phyloP scores from a whole-genome alignment of 2,329 filamentous ascomycete genomes.

The Epichloe festucae region DNA sequence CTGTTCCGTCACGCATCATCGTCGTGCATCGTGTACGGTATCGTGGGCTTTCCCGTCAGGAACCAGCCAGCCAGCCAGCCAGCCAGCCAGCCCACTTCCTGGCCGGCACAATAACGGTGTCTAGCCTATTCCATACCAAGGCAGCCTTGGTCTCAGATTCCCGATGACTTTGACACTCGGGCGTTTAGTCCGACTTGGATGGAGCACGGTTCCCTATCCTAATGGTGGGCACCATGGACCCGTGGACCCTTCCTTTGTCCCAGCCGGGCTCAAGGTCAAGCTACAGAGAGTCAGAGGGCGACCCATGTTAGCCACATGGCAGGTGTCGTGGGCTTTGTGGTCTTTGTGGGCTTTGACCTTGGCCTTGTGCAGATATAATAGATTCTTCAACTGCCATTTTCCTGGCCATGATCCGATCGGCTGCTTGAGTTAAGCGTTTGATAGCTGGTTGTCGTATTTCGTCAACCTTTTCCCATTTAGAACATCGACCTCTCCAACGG shows the following conservation, averaged over 20 bases:
- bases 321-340: neutral
- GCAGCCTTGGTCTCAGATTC: slow-evolving; percentile 11
- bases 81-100: neutral
- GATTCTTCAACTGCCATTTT: neutral
- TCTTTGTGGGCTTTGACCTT: neutral
- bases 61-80: neutral
- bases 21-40: neutral
- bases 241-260: neutral
- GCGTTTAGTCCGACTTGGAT: neutral
- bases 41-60: neutral
- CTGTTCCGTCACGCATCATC: neutral
- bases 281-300: neutral
- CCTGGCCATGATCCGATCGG: neutral
- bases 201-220: slow-evolving; percentile 5
- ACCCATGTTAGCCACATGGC: too few relatives aligned
- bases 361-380: neutral
- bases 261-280: slow-evolving; percentile 1
- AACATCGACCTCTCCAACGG: too few relatives aligned
- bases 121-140: neutral
- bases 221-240: slow-evolving; percentile 4
- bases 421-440: neutral
- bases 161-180: slow-evolving; percentile 7
- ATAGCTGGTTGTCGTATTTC: neutral
- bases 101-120: neutral
- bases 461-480: neutral